Evolutionary conservation across 176 grass and related monocot genomes (phyloP), one percentile per base, ranked within the genome.

Genomic region (Hordeum vulgare): DNA sequence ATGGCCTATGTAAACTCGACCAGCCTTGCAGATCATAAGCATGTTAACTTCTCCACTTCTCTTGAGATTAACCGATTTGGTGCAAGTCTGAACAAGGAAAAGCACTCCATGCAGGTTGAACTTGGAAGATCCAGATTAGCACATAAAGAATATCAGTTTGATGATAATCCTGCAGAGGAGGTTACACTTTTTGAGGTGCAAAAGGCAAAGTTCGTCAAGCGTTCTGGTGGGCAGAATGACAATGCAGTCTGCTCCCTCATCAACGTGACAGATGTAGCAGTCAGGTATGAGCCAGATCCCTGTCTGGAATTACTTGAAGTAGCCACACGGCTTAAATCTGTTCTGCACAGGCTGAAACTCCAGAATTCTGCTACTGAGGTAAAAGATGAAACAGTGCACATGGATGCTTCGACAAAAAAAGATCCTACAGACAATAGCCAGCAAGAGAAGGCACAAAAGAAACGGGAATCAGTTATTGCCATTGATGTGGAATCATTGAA

Each of bases 401-500:
- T 87, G 25, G 87, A 91, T 77, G 25, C 68, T 53, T 26, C 62
- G 74, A 63, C 65, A 36, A 88, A 79, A 74, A 90, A 76, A 44
- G 92, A 93, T 83, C 82, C 45, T 23, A 71, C 83, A 65, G 89
- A 91, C 44, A 56, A 85, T 77, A 72, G 51, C 13, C 80, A 86
- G 76, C 80, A 89, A 82, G 92, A 89, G 80, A 94, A 94, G 75
- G 23, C 79, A 80, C 84, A 85, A 40, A 91, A 41, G 85, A 98
- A 98, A 83, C 75, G 79, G 62, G 92, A 98, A 81, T 95, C 92
- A 36, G 73, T 91, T 70, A 91, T 98, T 95, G 96, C 96, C 21
- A 77, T 98, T 61, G 96, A 98, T 89, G 51, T 98, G 37, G 96
- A 98, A 84, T 94, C 84, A 79, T 70, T 98, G 51, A 95, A 90